Conservation (phyloP, 2,329 filamentous ascomycete genomes). For the Blastomyces emzantsi region DNA sequence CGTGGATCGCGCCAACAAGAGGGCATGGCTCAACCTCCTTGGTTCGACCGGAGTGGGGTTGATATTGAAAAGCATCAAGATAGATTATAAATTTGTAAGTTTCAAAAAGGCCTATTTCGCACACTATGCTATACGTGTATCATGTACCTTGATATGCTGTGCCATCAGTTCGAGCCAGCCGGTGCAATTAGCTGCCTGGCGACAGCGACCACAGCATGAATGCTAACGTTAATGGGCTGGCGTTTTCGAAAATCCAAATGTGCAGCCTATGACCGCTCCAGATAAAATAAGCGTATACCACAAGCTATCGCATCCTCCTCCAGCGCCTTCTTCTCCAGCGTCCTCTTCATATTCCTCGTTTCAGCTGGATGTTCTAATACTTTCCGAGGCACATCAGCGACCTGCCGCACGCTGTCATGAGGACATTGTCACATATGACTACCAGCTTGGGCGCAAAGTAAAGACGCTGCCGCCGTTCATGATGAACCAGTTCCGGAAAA, state of each 20-base stretch:
- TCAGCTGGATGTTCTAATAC: slow-evolving; percentile 51
- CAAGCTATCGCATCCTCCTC: slow-evolving; percentile 45
- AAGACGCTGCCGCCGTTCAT: slow-evolving; percentile 50
- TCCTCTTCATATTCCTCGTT: slow-evolving; percentile 26
- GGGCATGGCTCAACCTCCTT: slow-evolving; percentile 61
- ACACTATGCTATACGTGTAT: background rate
- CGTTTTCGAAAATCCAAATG: background rate
- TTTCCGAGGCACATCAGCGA: slow-evolving; percentile 67
- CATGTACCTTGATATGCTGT: background rate
- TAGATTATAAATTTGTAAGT: slow-evolving; percentile 80
- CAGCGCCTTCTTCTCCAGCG: slow-evolving; percentile 26
- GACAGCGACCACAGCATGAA: background rate
- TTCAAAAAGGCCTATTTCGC: background rate
- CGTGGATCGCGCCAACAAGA: slow-evolving; percentile 51
- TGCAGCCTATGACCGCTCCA: slow-evolving; percentile 70
- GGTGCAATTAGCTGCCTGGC: background rate
- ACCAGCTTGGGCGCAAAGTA: slow-evolving; percentile 49
- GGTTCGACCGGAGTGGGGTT: slow-evolving; percentile 58
- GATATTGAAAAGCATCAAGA: slow-evolving; percentile 69
- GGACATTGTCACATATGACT: slow-evolving; percentile 73
- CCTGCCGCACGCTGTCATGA: slow-evolving; percentile 66
- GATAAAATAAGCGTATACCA: slow-evolving; percentile 78
- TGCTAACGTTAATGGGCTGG: background rate
- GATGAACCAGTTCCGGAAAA: slow-evolving; percentile 49
- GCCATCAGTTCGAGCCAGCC: background rate